Percentiles rank a stretch among this genome's conserved stretches.
Conservation (phyloP, 2,329 filamentous ascomycete species). For the Claviceps sp. region DNA sequence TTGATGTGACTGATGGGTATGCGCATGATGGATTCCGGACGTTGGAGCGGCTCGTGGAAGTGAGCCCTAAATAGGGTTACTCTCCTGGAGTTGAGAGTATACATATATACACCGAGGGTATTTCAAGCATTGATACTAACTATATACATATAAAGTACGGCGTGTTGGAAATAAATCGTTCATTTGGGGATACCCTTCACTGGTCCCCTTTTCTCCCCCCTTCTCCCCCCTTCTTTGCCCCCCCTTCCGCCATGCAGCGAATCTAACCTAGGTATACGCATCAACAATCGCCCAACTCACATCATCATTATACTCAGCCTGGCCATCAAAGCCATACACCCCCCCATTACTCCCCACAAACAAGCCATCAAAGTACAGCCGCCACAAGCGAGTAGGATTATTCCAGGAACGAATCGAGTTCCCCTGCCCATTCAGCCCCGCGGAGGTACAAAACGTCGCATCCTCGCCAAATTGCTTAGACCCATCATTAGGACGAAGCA, state of each 20-base stretch:
- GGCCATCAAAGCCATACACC: not conserved
- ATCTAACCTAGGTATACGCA: not conserved
- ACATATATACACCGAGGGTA: no score
- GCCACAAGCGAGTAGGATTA: conserved; percentile 45
- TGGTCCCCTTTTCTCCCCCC: no score
- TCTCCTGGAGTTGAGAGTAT: not conserved
- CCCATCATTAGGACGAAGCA: conserved; percentile 36
- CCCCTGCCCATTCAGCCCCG: conserved; percentile 36
- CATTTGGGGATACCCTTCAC: no score
- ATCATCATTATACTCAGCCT: not conserved
- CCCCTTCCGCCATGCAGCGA: not conserved
- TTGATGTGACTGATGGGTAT: conserved; percentile 44
- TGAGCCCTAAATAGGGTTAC: not conserved
- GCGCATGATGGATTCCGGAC: conserved; percentile 45
- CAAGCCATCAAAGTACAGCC: conserved; percentile 29
- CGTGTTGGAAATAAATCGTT: no score
- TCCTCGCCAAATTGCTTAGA: conserved; percentile 45
- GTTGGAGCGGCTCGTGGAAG: conserved; percentile 38
- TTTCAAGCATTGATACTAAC: no score
- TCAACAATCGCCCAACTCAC: not conserved
- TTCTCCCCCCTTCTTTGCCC: no score
- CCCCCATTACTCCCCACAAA: conserved; percentile 1
- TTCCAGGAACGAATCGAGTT: conserved; percentile 42
- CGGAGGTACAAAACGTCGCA: conserved; percentile 47
- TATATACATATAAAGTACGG: no score